Base-by-base conservation (phyloP, 2,329 filamentous ascomycete species). In the Penicillium sp. region DNA sequence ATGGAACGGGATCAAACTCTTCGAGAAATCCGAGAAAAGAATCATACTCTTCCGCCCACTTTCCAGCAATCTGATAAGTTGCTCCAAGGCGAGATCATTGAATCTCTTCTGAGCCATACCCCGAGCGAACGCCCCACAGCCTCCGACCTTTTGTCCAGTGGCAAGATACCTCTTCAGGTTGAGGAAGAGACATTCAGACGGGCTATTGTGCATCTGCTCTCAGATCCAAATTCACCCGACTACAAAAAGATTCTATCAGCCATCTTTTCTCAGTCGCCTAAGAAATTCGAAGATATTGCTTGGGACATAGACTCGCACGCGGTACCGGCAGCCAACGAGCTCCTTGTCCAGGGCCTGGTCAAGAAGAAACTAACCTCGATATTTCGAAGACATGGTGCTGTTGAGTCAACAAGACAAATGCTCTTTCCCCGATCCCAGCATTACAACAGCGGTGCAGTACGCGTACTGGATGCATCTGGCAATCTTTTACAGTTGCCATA, bases 401-500 rank as follows among this genome's bases (percentile, higher is more conserved):
- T 97, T 8, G 91, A 97, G 74, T 84, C 84, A 2, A 82, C 87
- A 25, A 84, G 91, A 51, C 88, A 87, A 60, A 81, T 84, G 30
- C 78, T 97, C 4, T 91, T 97, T 60, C 94, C 94, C 1, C 84
- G 88, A 42, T 96, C 92, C 0, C 80, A 84, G 10, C 87, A 93
- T 68, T 97, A 97, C 68, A 78, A 81, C 30, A 79, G 74, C 69
- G 89, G 89, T 63, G 87, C 88, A 14, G 89, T 95, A 16, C 88
- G 90, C 58, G 75, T 97, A 14, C 79, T 99, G 26, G 91, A 96
- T 70, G 81, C 86, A 1, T 89, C 87, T 58, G 94, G 93, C 2
- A 93, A 88, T n/a, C 80, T 97, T 1, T 80, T 97, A 8, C 94
- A 99, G 69, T 77, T 99, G n/a, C 94, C 94, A 0, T 97, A 90